Base-by-base conservation (phyloP, 2,329 filamentous ascomycete genomes). In the Thermomyces lanuginosus region DNA sequence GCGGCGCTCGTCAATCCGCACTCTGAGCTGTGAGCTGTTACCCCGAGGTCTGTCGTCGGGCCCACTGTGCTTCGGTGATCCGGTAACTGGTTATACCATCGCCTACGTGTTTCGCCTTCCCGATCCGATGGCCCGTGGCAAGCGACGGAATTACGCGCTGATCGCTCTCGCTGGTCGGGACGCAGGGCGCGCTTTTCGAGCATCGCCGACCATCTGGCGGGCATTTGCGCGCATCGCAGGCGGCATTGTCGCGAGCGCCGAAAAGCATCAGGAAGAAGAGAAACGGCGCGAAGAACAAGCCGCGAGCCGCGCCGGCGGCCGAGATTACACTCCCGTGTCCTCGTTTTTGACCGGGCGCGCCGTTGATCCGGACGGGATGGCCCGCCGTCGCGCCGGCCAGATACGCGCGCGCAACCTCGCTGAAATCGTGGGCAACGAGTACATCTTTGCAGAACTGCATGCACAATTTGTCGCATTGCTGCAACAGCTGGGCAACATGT, bases 81-180 rank as follows among this genome's bases (percentile, higher is more conserved):
- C 61, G 0, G 55, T 55, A 11, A 56, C 62, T 4, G 66, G 66
- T 27, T 68, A 69, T 47, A 69, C 66, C 10, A 65, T 70, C 27
- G 65, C 66, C 21, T 70, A 68, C 41, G 58, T 68, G 21, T 71
- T 71, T 44, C 64, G 65, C 22, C 55, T 71, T 10, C 61, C 63
- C 8, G 66, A 71, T 38, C 64, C 64, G 9, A 60, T 66, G 44
- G 65, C 66, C 6, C 62, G 66, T 29, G 66, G 66, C 18, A 60
- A 63, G 32, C 56, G 61, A 32, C 60, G 66, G 29, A 64, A 60
- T 19, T 71, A 71, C 45, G 66, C 66, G 2, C 53, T 71, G 15
- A 56, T 70, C 27, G 66, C 65, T 8, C 54, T 70, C 28, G 64
- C 63, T 4, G 65, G 65, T 2, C 63, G 61, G 30, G 65, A 69